These are phyloP conservation scores for Cladosporium sp. DNA, from an alignment of 2,329 filamentous ascomycete genomes.

Conservation along the genomic window DNA sequence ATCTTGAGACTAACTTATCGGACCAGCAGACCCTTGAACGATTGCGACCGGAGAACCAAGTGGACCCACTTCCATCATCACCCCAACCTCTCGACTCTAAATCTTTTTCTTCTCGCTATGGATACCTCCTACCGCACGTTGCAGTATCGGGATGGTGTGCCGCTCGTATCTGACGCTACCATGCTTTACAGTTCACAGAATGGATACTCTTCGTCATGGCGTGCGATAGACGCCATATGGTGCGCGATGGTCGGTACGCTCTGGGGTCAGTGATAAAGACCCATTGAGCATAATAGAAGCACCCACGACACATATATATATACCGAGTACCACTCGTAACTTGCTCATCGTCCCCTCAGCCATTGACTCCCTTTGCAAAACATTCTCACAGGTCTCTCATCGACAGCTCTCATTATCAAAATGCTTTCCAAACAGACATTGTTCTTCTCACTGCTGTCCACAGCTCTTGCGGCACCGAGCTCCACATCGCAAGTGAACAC, in stretches of 20 bases:
- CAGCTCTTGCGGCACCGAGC: neutral
- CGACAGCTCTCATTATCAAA: neutral
- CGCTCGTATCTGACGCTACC: neutral
- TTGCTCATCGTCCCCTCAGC: neutral
- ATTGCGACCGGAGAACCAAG: neutral
- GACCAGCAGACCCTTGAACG: too few species aligned
- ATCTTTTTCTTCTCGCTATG: conserved; percentile 3
- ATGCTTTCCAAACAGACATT: conserved; percentile 7
- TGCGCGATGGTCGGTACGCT: neutral
- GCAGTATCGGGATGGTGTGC: neutral
- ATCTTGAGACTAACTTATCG: too few species aligned
- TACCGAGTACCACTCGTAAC: neutral
- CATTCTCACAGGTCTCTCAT: too few species aligned
- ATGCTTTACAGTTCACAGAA: neutral
- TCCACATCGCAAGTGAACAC: neutral
- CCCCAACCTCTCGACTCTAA: neutral
- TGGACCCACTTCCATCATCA: neutral
- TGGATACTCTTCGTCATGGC: conserved; percentile 1
- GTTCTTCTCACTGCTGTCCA: neutral
- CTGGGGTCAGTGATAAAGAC: neutral
- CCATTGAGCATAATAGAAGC: neutral
- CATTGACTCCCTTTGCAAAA: too few species aligned
- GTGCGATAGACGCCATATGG: neutral
- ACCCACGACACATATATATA: neutral
- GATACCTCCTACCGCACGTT: neutral